phyloP scores from a whole-genome alignment of 169 alveolate species.

The Perkinsus olseni region DNA sequence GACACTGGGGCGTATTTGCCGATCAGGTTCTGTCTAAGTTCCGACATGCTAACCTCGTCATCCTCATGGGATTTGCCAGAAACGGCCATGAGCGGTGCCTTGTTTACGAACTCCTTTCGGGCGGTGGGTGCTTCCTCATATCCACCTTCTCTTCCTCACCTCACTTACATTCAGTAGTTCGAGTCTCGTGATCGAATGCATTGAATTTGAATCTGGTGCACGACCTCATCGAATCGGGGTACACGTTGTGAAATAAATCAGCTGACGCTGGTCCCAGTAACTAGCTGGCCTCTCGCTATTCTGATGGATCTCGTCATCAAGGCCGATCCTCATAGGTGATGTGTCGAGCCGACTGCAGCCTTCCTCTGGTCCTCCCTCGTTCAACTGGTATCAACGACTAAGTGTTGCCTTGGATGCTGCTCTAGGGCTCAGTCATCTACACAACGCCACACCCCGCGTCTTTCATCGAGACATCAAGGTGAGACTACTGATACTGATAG shows the following conservation, averaged over 20 bases:
- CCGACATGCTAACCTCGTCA: slow-evolving; percentile 26
- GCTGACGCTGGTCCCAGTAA: too few species aligned
- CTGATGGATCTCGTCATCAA: too few species aligned
- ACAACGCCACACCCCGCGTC: slow-evolving; percentile 11
- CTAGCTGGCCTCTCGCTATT: too few species aligned
- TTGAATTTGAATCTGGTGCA: too few species aligned
- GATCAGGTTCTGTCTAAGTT: slow-evolving; percentile 20
- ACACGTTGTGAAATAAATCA: too few species aligned
- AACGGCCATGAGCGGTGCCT: slow-evolving; percentile 16
- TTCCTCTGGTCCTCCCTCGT: not conserved
- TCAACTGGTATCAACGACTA: slow-evolving; percentile 20
- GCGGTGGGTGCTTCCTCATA: not conserved
- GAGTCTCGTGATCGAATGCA: too few species aligned
- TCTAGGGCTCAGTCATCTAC: slow-evolving; percentile 24
- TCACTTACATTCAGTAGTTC: too few species aligned
- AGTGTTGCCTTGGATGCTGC: slow-evolving; percentile 29
- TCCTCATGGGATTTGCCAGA: slow-evolving; percentile 29
- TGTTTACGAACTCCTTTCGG: slow-evolving; percentile 21
- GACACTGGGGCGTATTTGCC: too few species aligned
- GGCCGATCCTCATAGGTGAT: not conserved
- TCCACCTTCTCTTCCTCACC: too few species aligned
- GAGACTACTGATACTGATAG: too few species aligned
- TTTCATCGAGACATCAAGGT: slow-evolving; percentile 64
- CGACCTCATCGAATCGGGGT: too few species aligned
- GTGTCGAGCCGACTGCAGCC: slow-evolving; percentile 15